Evolutionary conservation across 2,329 filamentous ascomycete species (phyloP), one percentile per base, ranked within the genome.

Genomic region (Massarina eburnea): DNA sequence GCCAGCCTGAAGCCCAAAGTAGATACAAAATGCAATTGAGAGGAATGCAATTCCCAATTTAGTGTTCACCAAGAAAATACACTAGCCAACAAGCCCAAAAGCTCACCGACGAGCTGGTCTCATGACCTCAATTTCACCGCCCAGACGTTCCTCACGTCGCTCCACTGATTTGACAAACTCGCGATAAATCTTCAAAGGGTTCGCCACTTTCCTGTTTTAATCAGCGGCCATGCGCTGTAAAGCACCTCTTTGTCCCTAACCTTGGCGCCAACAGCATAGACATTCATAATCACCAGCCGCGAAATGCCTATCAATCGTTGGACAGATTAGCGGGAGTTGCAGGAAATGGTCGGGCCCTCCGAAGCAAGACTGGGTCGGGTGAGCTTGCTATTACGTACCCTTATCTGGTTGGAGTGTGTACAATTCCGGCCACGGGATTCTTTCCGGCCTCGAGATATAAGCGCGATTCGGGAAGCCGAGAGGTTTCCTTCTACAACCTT

Each of bases 371-470:
- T 45, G 20, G 52, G 55, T 49, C 40, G 51, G 59, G 41, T 55
- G 58, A 61, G 62, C 51, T 54, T 55, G 57, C 44, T 47, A 70
- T 71, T 71, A 71, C 67, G 67, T 71, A 69, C 24, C 58, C 40
- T 61, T 59, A 65, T 62, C 59, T 60, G 49, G 54, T 30, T 30
- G 27, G 27, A 30, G 27, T 30, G 9, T 35, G 24, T 46, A 44
- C 46, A 52, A 52, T 49, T 43, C 44, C 43, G 41, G 40, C 44
- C 45, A 58, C 66, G 67, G 67, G 62, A 60, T 54, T n/a, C 46
- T 8, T 55, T 60, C 66, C 67, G 67, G 64, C 67, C 65, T 48
- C 51, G 34, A 48, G 51, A 69, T 69, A 70, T 67, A 70, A 63
- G 55, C 59, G 58, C 43, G 34, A 19, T 45, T 46, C 34, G 21